Evolutionary conservation across 169 alveolate genomes (phyloP).

Genomic region (Ichthyophthirius multifiliis): DNA sequence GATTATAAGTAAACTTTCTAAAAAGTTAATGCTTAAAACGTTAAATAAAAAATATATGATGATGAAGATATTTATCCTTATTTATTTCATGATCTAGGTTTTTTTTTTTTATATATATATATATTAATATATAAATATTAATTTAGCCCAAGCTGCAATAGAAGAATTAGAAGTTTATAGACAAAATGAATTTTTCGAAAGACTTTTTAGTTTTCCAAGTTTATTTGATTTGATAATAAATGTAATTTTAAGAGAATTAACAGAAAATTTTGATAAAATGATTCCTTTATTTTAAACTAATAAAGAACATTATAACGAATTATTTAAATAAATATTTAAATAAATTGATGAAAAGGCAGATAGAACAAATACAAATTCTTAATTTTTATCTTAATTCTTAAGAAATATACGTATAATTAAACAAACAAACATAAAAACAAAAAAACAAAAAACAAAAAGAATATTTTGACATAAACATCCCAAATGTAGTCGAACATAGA

Average conservation of each 20-base stretch:
- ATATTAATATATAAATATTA: neutral
- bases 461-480: neutral
- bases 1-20: neutral
- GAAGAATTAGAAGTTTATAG: neutral
- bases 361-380: constrained; percentile 13
- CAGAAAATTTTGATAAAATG: constrained; percentile 44
- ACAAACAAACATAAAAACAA: neutral
- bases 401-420: constrained; percentile 2
- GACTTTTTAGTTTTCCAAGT: constrained; percentile 34
- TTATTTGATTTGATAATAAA: constrained; percentile 48
- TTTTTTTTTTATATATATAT: constrained; percentile 21
- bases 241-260: constrained; percentile 40
- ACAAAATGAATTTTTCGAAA: constrained; percentile 1
- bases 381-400: constrained; percentile 18
- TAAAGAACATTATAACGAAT: constrained; percentile 30
- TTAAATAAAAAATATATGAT: constrained; percentile 35
- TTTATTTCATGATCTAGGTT: constrained; percentile 48
- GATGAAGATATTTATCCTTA: constrained; percentile 45
- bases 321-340: constrained; percentile 1
- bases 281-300: constrained; percentile 33
- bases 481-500: neutral
- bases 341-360: constrained; percentile 13
- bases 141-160: constrained; percentile 4
- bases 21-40: neutral
- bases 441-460: constrained; percentile 9